Conservation (phyloP, 768 basidiomycete species). For the Xerocomellus amylosporus region DNA sequence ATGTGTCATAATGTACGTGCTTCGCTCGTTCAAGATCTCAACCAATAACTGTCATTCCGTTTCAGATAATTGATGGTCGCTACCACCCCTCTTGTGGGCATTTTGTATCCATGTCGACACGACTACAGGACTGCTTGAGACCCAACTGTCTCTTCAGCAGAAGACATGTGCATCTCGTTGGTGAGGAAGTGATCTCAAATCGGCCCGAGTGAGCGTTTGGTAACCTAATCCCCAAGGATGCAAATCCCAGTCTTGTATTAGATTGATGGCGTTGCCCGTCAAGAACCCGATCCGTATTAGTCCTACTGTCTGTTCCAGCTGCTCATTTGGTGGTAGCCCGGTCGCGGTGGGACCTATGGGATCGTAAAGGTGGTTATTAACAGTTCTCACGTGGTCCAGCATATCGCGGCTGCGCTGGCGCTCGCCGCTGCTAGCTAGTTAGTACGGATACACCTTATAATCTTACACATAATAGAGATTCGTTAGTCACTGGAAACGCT, state of each 20-base stretch:
- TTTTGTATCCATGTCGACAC: constrained; percentile 70
- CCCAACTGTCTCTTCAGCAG: constrained; percentile 68
- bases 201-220: not conserved
- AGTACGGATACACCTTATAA: constrained; percentile 23
- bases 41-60: not conserved
- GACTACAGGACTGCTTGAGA: constrained; percentile 61
- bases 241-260: constrained; percentile 51
- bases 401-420: constrained; percentile 25
- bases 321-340: constrained; percentile 18
- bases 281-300: constrained; percentile 72
- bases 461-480: constrained; percentile 20
- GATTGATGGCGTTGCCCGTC: constrained; percentile 65
- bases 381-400: not conserved
- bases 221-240: constrained; percentile 43
- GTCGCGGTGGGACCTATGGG: constrained; percentile 17
- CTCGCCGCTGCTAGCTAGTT: constrained; percentile 7
- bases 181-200: constrained; percentile 32
- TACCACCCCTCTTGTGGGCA: constrained; percentile 68
- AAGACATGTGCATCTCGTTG: constrained; percentile 55
- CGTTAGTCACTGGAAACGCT: not conserved
- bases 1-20: constrained; percentile 76
- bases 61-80: constrained; percentile 73
- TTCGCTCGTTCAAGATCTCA: not conserved
- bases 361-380: constrained; percentile 10
- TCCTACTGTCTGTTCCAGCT: constrained; percentile 43